Base-by-base conservation (phyloP, 169 alveolate species). In the Eimeria sp. region DNA sequence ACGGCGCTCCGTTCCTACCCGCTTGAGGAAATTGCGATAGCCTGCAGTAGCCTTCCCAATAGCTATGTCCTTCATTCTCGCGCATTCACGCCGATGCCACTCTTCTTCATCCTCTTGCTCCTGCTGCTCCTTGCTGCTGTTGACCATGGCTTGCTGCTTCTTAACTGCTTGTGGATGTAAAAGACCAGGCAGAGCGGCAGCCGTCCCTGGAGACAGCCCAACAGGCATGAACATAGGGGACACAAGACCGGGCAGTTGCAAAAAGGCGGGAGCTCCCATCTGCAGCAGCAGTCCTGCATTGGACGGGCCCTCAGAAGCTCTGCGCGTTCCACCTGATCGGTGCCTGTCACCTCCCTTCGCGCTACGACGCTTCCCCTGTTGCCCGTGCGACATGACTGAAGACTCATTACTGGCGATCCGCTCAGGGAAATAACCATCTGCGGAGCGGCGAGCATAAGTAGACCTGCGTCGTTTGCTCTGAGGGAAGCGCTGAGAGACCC, bases 1-100 rank as follows among this genome's bases (percentile, higher is more conserved):
- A 27, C 98, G 95, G 43, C 90, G 72, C 46, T 96, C 98, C 72
- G 90, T 82, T 14, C 97, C 97, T 49, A 97, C 97, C 23, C 80
- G 83, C 49, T 82, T 85, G 68, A 97, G 96, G 94, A 95, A 97
- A 91, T 96, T 97, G 74, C 97, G 97, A 85, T 97, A 97, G 76
- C 97, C 98, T 18, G 97, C 95, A 40, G 97, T 95, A 30, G 97
- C 96, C 82, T 97, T 97, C 43, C 98, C 98, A 68, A 97, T 95
- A 20, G 98, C 98, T 13, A 97, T 97, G 33, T 97, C 97, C 56
- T 97, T 97, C 95, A 97, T 88, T 46, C 98, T 95, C 54, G 97
- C 96, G 54, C 90, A 78, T 88, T 78, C 95, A 46, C 98, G 95
- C 71, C 96, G 82, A 16, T 87, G 91, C 95, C 95, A 87, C 49